Conservation (phyloP, 306 rosid species). For the Prosopis cineraria region DNA sequence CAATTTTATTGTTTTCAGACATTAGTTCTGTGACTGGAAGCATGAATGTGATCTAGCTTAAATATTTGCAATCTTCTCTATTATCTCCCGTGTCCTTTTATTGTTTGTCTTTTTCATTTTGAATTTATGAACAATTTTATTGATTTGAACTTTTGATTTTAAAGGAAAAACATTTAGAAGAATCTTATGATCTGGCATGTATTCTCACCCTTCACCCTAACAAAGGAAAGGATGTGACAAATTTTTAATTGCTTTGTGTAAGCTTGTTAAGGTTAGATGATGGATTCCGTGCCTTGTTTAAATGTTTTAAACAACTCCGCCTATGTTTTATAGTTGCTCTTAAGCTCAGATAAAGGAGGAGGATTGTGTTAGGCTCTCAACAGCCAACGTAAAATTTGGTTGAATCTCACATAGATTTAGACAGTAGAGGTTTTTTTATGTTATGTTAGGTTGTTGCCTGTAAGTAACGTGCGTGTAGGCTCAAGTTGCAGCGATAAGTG, state of each 20-base stretch:
- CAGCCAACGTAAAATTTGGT: too few relatives aligned
- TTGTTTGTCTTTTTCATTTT: not conserved
- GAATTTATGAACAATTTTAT: not conserved
- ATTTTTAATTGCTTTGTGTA: conserved; percentile 74
- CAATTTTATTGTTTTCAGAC: not conserved
- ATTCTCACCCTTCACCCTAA: conserved; percentile 72
- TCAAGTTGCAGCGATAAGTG: too few relatives aligned
- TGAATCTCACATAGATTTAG: too few relatives aligned
- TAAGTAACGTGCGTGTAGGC: too few relatives aligned
- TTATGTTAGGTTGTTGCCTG: too few relatives aligned
- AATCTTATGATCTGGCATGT: conserved; percentile 70
- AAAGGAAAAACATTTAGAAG: conserved; percentile 79
- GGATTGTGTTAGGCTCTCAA: too few relatives aligned
- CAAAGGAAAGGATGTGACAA: conserved; percentile 81
- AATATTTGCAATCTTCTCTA: not conserved
- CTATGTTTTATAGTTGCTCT: too few relatives aligned
- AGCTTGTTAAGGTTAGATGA: conserved; percentile 27
- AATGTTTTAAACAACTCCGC: not conserved
- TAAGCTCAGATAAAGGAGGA: too few relatives aligned
- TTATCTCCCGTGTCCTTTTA: not conserved
- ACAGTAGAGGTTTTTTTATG: too few relatives aligned
- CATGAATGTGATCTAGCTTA: not conserved
- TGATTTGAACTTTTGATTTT: conserved; percentile 8
- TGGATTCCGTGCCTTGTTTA: not conserved
- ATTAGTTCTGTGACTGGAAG: not conserved